phyloP scores from a whole-genome alignment of 805 yeast species.

The Schwanniomyces occidentalis region DNA sequence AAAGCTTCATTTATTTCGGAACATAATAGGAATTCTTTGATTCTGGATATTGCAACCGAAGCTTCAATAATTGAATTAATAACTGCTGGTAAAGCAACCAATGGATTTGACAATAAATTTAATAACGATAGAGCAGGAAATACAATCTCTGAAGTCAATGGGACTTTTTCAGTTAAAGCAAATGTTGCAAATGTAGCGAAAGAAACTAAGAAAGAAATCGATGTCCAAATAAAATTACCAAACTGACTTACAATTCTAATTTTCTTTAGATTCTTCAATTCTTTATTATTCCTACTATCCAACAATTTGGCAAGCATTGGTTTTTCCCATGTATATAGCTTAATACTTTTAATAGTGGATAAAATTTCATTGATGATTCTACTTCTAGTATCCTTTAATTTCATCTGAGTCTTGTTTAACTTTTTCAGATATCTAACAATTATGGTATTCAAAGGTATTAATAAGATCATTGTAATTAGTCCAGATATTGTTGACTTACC shows the following conservation, averaged over 20 bases:
- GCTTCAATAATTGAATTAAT: constrained; percentile 30
- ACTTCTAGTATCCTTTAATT: constrained; percentile 37
- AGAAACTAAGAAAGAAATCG: constrained; percentile 38
- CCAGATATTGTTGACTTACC: constrained; percentile 40
- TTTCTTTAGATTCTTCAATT: constrained; percentile 24
- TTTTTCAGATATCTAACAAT: constrained; percentile 25
- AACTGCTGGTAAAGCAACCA: constrained; percentile 32
- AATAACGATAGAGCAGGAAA: constrained; percentile 43
- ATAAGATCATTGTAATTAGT: constrained; percentile 27
- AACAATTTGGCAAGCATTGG: constrained; percentile 37
- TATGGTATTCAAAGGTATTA: constrained; percentile 32
- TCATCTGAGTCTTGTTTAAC: constrained; percentile 29
- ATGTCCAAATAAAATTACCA: constrained; percentile 35
- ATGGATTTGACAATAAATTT: constrained; percentile 37
- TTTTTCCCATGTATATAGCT: constrained; percentile 43
- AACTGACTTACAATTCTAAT: constrained; percentile 36
- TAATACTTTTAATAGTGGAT: constrained; percentile 37
- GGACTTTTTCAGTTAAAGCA: constrained; percentile 21
- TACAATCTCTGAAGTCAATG: constrained; percentile 35
- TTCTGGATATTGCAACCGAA: constrained; percentile 33
- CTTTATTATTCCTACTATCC: constrained; percentile 36
- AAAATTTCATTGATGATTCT: constrained; percentile 39
- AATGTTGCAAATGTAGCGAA: constrained; percentile 33
- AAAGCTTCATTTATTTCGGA: constrained; percentile 33
- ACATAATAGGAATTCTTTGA: constrained; percentile 29